Conservation (phyloP, 192 early-diverging fungal species). For the Coemansia sp. region DNA sequence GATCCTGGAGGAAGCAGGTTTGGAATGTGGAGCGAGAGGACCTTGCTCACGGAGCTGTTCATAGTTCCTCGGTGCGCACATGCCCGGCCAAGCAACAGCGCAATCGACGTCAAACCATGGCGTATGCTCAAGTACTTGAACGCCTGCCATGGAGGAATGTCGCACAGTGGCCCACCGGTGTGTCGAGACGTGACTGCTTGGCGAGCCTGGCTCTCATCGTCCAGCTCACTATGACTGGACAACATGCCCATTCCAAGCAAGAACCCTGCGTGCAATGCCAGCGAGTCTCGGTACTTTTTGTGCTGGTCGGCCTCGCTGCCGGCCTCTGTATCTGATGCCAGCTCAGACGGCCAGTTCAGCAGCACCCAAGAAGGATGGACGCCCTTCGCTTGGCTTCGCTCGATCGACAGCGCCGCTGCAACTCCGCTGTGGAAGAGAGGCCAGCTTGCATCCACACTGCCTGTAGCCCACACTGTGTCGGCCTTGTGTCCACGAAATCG, state of each 20-base stretch:
- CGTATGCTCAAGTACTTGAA: slow-evolving; percentile 70
- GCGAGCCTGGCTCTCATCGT: background rate
- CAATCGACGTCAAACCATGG: slow-evolving; percentile 70
- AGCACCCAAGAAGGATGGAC: slow-evolving; percentile 81
- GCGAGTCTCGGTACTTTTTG: slow-evolving; percentile 36
- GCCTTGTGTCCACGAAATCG: slow-evolving; percentile 68
- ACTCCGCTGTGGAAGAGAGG: slow-evolving; percentile 91
- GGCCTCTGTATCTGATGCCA: slow-evolving; percentile 1
- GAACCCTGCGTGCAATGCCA: slow-evolving; percentile 76
- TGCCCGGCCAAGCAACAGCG: slow-evolving; percentile 74
- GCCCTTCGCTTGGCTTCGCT: slow-evolving; percentile 52
- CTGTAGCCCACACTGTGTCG: slow-evolving; percentile 26
- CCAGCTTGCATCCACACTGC: slow-evolving; percentile 64
- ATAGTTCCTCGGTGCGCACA: slow-evolving; percentile 71
- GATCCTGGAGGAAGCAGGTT: slow-evolving; percentile 64
- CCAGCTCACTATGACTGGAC: background rate
- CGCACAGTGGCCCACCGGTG: slow-evolving; percentile 64
- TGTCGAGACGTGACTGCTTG: slow-evolving; percentile 17
- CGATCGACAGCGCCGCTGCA: slow-evolving; percentile 72
- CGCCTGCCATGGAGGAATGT: slow-evolving; percentile 65
- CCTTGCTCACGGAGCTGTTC: slow-evolving; percentile 64
- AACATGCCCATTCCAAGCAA: slow-evolving; percentile 77
- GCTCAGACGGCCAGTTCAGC: slow-evolving; percentile 62
- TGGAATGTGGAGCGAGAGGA: slow-evolving; percentile 80
- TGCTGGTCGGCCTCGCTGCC: slow-evolving; percentile 14